Conservation (phyloP, 2,329 filamentous ascomycete species). For the Fusarium sp. region DNA sequence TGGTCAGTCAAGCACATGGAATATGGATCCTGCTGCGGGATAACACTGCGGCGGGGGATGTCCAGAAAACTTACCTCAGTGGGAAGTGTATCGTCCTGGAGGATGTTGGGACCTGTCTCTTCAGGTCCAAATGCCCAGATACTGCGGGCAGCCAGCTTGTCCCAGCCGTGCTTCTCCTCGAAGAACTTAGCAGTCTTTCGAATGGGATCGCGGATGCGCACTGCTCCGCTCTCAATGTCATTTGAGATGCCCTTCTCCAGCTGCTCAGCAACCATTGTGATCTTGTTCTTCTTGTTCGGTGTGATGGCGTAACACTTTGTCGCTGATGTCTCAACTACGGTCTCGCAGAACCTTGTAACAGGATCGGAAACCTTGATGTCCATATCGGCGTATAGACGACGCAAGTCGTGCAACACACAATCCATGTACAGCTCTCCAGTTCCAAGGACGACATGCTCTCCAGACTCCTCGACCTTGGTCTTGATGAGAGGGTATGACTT, state of each 20-base stretch:
- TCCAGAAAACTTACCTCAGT: slow-evolving; percentile 71
- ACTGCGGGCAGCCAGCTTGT: slow-evolving; percentile 90
- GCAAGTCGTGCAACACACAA: slow-evolving; percentile 94
- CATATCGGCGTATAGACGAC: slow-evolving; percentile 96
- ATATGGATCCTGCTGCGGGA: slow-evolving; percentile 11
- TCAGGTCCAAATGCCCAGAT: slow-evolving; percentile 99
- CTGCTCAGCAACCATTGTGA: slow-evolving; percentile 98
- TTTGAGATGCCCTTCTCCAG: slow-evolving; percentile 93
- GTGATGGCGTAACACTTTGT: slow-evolving; percentile 98
- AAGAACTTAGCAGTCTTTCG: slow-evolving; percentile 97
- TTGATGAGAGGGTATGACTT: slow-evolving; percentile 96
- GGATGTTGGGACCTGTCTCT: slow-evolving; percentile 91
- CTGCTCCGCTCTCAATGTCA: slow-evolving; percentile 91
- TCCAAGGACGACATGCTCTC: slow-evolving; percentile 93
- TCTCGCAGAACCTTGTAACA: slow-evolving; percentile 97
- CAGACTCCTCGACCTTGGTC: slow-evolving; percentile 97
- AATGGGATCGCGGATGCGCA: slow-evolving; percentile 92
- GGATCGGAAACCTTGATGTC: slow-evolving; percentile 99
- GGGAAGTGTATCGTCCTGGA: slow-evolving; percentile 95
- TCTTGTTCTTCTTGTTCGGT: slow-evolving; percentile 99
- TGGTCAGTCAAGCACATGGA: slow-evolving; percentile 11
- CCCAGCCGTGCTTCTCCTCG: slow-evolving; percentile 96
- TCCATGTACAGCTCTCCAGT: slow-evolving; percentile 99
- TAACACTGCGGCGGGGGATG: background rate
- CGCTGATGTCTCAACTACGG: slow-evolving; percentile 94